A percentile compares a stretch with the other conserved stretches of the same genome.
phyloP scores from a whole-genome alignment of 495 filamentous ascomycete species.

The Aspergillus mulundensis region DNA sequence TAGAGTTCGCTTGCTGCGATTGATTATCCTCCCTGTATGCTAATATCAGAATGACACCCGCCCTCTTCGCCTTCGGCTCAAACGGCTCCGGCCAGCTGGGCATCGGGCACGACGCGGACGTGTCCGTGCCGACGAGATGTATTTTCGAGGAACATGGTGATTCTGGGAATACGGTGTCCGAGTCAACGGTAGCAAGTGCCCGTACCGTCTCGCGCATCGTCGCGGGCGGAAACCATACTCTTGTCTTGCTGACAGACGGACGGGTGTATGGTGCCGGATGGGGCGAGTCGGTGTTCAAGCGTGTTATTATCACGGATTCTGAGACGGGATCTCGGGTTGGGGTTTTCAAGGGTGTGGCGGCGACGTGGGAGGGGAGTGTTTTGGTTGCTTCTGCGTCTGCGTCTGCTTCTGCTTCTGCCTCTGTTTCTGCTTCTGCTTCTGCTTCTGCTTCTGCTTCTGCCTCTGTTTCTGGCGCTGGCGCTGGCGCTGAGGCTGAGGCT shows the following conservation, averaged over 20 bases:
- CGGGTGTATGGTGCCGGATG: conserved; percentile 61
- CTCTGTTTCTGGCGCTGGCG: too few relatives aligned
- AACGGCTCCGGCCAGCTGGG: conserved; percentile 88
- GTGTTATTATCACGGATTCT: conserved; percentile 20
- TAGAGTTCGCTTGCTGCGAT: too few relatives aligned
- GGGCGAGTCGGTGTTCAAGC: conserved; percentile 30
- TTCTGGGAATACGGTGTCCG: not conserved
- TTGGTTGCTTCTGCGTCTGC: conserved; percentile 44
- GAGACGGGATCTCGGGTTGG: conserved; percentile 10
- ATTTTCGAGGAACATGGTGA: conserved; percentile 29
- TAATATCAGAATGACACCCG: too few relatives aligned
- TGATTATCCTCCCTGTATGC: too few relatives aligned
- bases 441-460: too few relatives aligned
- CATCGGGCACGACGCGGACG: conserved; percentile 70
- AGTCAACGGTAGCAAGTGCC: not conserved
- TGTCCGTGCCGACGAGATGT: conserved; percentile 61
- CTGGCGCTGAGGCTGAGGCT: too few relatives aligned
- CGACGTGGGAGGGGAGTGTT: conserved; percentile 72
- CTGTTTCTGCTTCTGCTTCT: too few relatives aligned
- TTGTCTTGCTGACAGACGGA: conserved; percentile 59
- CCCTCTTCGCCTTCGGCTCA: conserved; percentile 81
- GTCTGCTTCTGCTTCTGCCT: too few relatives aligned
- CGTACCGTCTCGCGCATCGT: conserved; percentile 39
- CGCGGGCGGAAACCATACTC: conserved; percentile 85
- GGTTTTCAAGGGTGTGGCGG: conserved; percentile 46